These are phyloP conservation scores for Artemisia argyi DNA, from an alignment of 129 eudicot genomes.

Conservation along the genomic window DNA sequence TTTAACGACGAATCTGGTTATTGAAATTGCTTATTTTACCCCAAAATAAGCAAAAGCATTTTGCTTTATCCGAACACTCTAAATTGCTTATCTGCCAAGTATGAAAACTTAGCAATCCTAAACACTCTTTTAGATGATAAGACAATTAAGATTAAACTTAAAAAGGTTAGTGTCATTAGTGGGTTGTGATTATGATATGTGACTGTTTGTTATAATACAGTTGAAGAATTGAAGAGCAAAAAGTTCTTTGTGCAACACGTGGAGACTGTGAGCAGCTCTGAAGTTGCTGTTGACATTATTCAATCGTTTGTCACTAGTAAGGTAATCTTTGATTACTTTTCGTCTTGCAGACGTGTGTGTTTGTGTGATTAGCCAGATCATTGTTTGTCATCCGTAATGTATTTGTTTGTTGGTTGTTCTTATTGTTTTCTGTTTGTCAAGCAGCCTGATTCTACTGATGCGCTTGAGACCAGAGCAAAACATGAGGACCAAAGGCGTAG, in stretches of 20 bases:
- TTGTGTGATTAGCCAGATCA: constrained; percentile 1
- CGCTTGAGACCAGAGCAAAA: constrained; percentile 32
- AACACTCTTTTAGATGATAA: too few species aligned
- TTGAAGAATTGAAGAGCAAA: constrained; percentile 55
- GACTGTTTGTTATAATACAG: constrained; percentile 35
- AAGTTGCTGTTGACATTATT: constrained; percentile 55
- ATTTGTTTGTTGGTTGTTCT: constrained; percentile 14
- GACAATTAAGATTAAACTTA: too few species aligned
- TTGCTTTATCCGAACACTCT: too few species aligned
- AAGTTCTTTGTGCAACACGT: constrained; percentile 81
- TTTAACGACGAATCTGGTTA: too few species aligned
- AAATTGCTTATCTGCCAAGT: too few species aligned
- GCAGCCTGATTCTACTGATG: constrained; percentile 58
- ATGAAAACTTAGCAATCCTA: too few species aligned
- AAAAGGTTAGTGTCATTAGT: too few species aligned
- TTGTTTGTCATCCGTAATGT: constrained; percentile 5
- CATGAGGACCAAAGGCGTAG: constrained; percentile 46
- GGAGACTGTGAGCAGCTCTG: constrained; percentile 63
- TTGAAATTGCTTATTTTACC: too few species aligned
- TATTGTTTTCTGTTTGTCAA: neutral
- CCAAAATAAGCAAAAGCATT: too few species aligned
- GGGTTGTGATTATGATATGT: neutral
- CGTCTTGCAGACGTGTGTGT: neutral
- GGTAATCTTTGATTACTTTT: constrained; percentile 19
- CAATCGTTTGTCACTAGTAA: constrained; percentile 67